A percentile compares a stretch with the other conserved stretches of the same genome.
Evolutionary conservation across 495 filamentous ascomycete species (phyloP).

Genomic region (Talaromyces trachyspermus): DNA sequence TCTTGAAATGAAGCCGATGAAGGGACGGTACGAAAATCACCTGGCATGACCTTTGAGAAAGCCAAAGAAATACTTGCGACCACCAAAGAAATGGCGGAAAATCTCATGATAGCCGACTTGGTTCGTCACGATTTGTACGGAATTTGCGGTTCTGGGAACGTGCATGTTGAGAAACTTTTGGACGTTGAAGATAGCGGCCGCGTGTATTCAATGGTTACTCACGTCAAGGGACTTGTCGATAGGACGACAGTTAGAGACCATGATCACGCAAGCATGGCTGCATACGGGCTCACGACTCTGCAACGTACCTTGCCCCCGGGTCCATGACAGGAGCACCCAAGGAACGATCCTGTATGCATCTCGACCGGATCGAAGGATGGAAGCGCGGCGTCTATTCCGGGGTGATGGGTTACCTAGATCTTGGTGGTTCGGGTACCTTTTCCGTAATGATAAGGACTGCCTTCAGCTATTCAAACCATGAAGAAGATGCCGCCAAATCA

Average conservation of each 20-base stretch:
- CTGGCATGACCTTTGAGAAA: slow-evolving; percentile 53
- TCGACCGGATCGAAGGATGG: slow-evolving; percentile 57
- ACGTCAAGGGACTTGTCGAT: slow-evolving; percentile 64
- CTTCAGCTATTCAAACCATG: slow-evolving; percentile 56
- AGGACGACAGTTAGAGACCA: slow-evolving; percentile 25
- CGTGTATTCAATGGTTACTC: slow-evolving; percentile 84
- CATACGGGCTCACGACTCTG: slow-evolving; percentile 65
- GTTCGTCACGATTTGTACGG: slow-evolving; percentile 86
- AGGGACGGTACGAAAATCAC: slow-evolving; percentile 81
- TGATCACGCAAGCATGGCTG: slow-evolving; percentile 32
- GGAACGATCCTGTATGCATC: slow-evolving; percentile 76
- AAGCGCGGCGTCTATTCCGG: slow-evolving; percentile 79
- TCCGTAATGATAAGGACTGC: slow-evolving; percentile 78
- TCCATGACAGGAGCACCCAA: slow-evolving; percentile 96
- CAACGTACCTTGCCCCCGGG: slow-evolving; percentile 76
- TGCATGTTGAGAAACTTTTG: slow-evolving; percentile 62
- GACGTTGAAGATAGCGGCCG: slow-evolving; percentile 82
- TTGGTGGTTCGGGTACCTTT: slow-evolving; percentile 78
- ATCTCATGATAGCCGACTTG: slow-evolving; percentile 96
- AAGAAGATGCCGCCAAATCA: slow-evolving; percentile 15
- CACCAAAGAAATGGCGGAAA: slow-evolving; percentile 89
- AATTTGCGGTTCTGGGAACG: slow-evolving; percentile 62
- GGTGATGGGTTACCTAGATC: slow-evolving; percentile 81
- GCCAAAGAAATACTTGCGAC: slow-evolving; percentile 64
- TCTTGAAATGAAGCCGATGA: slow-evolving; percentile 68